Evolutionary conservation across 2,329 filamentous ascomycete species (phyloP), one percentile per base, ranked within the genome.

Genomic region (Pseudogymnoascus sp.): DNA sequence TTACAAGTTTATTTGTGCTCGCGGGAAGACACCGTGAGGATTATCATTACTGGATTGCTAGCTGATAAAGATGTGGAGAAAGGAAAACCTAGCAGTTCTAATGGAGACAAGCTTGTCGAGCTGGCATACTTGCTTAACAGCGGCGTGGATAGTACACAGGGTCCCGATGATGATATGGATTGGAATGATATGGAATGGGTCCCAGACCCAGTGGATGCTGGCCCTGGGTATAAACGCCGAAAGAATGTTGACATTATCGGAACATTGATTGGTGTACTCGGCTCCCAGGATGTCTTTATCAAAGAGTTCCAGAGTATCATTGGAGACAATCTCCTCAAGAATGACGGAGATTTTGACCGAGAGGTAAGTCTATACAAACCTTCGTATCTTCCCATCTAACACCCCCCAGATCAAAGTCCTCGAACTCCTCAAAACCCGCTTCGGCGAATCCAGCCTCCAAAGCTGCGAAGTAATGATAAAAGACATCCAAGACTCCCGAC

Each of bases 401-500:
- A 31, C 6, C 8, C 28, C 14, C 23, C 25, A 89, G 75, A 84
- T 90, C 62, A 88, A 89, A 63, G 89, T 97, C 4, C 82, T 97
- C 5, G 87, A 93, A 64, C 82, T 97, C 8, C 82, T 99, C 64
- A 97, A 97, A 77, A 83, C 90, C 66, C 87, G 93, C 7, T 93
- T 97, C 63, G 93, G 93, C 23, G 91, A 97, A 68, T 82, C 84
- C 28, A 87, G 91, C 14, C 79, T 99, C 53, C 95, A 97, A 73
- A 90, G 90, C 59, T 97, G 93, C 75, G 93, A 99, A 73, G 95
- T 99, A 70, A 99, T 99, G 95, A 84, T 99, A 64, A 90, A 89
- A 67, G 95, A 99, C 73, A 89, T 97, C 37, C 84, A 89, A 67
- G 93, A 97, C 71, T 96, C 92, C 1, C 82, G 83, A 65, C 83